Evolutionary conservation across 2,329 filamentous ascomycete species (phyloP).

Genomic region (Fusarium phyllophilum): DNA sequence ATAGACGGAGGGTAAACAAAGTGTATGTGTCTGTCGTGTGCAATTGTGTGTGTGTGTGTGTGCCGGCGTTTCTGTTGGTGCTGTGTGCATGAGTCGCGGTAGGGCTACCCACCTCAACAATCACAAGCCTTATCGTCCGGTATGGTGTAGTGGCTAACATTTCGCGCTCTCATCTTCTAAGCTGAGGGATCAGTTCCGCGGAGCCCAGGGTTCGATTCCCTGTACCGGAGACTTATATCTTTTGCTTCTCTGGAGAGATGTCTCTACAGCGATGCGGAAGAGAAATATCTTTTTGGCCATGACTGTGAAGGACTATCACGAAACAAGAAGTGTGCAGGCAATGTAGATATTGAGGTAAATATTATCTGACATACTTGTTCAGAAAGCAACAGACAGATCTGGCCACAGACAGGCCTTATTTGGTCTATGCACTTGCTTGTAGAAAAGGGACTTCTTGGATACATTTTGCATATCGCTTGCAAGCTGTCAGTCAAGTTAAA

Average conservation of each 20-base stretch:
- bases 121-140: constrained; percentile 31
- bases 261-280: background rate
- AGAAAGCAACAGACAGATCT: background rate
- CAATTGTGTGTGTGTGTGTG: background rate
- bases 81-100: constrained; percentile 5
- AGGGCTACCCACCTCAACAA: background rate
- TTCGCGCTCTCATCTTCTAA: constrained; percentile 44
- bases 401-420: background rate
- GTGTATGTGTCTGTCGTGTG: background rate
- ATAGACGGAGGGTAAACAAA: constrained; percentile 41
- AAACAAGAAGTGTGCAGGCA: background rate
- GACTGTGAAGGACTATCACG: too few species aligned
- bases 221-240: background rate
- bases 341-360: background rate
- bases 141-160: constrained; percentile 50
- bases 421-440: background rate
- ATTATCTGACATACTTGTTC: background rate
- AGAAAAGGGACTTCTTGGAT: background rate
- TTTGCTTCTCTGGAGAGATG: background rate
- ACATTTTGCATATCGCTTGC: background rate
- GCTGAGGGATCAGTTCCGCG: constrained; percentile 34
- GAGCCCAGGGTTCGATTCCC: constrained; percentile 44
- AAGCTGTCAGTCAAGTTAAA: background rate
- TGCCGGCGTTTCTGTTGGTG: background rate
- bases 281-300: background rate